Evolutionary conservation across 1,284 basidiomycete species (phyloP).

Genomic region (Grifola frondosa): DNA sequence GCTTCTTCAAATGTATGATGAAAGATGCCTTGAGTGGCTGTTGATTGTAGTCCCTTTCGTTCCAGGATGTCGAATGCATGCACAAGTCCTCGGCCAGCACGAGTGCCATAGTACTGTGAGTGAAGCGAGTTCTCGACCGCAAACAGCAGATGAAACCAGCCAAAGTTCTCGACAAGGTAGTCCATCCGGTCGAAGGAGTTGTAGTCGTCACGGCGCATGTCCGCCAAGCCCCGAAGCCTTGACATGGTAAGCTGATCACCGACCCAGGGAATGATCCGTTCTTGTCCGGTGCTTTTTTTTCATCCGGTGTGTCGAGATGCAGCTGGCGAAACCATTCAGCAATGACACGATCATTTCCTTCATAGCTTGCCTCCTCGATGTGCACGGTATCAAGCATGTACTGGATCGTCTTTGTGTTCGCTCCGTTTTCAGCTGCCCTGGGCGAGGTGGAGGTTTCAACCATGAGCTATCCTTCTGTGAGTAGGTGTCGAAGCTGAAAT

Average conservation of each 20-base stretch:
- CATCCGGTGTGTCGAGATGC: conserved; percentile 3
- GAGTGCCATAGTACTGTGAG: conserved; percentile 20
- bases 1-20: conserved; percentile 18
- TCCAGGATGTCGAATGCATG: conserved; percentile 14
- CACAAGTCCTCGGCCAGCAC: conserved; percentile 8
- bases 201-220: conserved; percentile 31
- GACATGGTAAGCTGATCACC: conserved; percentile 25
- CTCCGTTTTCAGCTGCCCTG: no score
- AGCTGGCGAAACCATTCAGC: conserved; percentile 8
- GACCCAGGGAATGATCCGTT: conserved; percentile 12
- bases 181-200: conserved; percentile 36
- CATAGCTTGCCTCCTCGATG: conserved; percentile 18
- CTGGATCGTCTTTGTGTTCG: no score
- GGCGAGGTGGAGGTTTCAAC: no score
- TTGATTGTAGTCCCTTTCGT: conserved; percentile 14
- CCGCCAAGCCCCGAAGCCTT: conserved; percentile 15
- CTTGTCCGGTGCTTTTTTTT: neutral
- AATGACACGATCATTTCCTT: conserved; percentile 18
- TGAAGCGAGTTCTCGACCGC: conserved; percentile 27
- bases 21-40: conserved; percentile 15
- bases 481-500: neutral
- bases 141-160: conserved; percentile 38
- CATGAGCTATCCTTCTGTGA: neutral
- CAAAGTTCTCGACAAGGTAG: conserved; percentile 26
- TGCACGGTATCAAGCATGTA: conserved; percentile 18